Conservation (phyloP, 495 filamentous ascomycete genomes). For the Penicillium coffeae region DNA sequence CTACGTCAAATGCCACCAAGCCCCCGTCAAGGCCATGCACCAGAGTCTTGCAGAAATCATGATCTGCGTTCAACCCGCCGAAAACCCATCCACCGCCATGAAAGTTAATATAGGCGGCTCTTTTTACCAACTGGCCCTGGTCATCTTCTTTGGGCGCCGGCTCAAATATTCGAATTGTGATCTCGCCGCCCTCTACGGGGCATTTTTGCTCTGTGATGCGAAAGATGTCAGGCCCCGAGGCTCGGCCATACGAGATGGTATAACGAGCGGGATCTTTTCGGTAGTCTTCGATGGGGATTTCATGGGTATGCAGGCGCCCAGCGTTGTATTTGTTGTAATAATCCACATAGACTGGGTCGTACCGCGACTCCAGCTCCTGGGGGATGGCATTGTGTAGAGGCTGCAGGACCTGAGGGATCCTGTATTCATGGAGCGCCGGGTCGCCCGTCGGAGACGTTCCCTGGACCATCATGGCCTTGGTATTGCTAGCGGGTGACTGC, state of each 20-base stretch:
- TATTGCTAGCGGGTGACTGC: no score
- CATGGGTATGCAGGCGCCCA: conserved; percentile 39
- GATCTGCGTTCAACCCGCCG: conserved; percentile 29
- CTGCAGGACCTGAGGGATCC: conserved; percentile 18
- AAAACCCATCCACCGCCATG: conserved; percentile 43
- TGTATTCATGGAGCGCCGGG: conserved; percentile 21
- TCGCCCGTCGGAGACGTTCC: background rate
- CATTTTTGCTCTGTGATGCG: conserved; percentile 39
- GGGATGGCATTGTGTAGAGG: conserved; percentile 40
- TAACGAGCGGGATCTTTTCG: conserved; percentile 38
- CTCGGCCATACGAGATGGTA: conserved; percentile 32
- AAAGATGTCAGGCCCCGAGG: conserved; percentile 30
- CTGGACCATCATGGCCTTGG: conserved; percentile 8
- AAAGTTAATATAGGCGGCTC: conserved; percentile 38
- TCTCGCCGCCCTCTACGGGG: conserved; percentile 33
- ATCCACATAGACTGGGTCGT: conserved; percentile 34
- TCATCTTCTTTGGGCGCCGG: conserved; percentile 24
- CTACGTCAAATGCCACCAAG: conserved; percentile 37
- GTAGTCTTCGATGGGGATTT: conserved; percentile 43
- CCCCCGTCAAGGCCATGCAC: conserved; percentile 34
- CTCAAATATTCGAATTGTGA: conserved; percentile 38
- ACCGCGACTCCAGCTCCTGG: conserved; percentile 24
- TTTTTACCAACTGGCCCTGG: conserved; percentile 27
- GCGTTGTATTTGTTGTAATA: conserved; percentile 38
- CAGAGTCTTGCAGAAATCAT: conserved; percentile 36